These are phyloP conservation scores for Cyphellophora europaea DNA, from an alignment of 2,329 filamentous ascomycete genomes.

Conservation along the genomic window DNA sequence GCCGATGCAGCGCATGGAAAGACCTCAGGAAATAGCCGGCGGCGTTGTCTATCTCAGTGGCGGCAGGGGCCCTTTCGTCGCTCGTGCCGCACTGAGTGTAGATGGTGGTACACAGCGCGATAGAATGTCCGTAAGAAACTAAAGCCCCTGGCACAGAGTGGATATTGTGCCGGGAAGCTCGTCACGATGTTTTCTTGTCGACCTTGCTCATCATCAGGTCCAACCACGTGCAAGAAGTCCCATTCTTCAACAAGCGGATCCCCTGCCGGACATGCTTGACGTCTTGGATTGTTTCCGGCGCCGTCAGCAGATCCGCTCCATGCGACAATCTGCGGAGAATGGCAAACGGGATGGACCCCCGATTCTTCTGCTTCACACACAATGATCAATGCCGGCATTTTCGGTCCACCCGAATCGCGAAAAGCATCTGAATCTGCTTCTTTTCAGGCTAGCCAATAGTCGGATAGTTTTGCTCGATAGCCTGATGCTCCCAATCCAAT, in stretches of 20 bases:
- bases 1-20: slow-evolving; percentile 43
- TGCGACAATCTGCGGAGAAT: too few relatives aligned
- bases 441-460: slow-evolving; percentile 28
- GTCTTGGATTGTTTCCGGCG: not conserved
- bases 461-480: not conserved
- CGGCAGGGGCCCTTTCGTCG: slow-evolving; percentile 62
- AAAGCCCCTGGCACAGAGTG: too few relatives aligned
- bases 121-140: too few relatives aligned
- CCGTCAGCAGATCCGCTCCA: not conserved
- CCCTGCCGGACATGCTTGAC: not conserved
- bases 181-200: not conserved
- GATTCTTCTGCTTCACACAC: slow-evolving; percentile 28
- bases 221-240: not conserved
- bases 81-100: slow-evolving; percentile 57
- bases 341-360: too few relatives aligned
- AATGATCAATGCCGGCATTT: slow-evolving; percentile 37
- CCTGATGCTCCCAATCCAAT: not conserved
- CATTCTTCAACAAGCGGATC: not conserved
- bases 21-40: slow-evolving; percentile 43
- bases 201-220: not conserved
- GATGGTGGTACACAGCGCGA: slow-evolving; percentile 56
- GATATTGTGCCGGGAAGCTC: not conserved
- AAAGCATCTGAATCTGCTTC: slow-evolving; percentile 23
- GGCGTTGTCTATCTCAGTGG: slow-evolving; percentile 60
- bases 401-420: slow-evolving; percentile 28